Evolutionary conservation across 2,329 filamentous ascomycete genomes (phyloP), one percentile per base, ranked within the genome.

Genomic region (Nothophoma quercina): DNA sequence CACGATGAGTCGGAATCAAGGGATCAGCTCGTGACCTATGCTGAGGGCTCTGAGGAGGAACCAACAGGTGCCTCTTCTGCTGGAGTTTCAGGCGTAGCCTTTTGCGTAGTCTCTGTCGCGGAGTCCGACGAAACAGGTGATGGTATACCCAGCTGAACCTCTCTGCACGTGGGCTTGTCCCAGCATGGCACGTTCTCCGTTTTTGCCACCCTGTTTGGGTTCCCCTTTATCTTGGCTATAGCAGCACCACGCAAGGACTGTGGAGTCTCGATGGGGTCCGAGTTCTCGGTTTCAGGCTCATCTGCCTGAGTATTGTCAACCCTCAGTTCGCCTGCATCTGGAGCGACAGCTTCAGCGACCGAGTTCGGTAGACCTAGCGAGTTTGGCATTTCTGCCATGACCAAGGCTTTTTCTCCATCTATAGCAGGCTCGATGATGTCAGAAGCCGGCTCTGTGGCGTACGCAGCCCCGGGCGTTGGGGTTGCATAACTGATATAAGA

Each of bases 341-440:
- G 10, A 15, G 16, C 15, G 9, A 12, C 6, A 21, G 18, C 13
- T 15, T 32, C 8, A 6, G 29, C 3, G 7, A 32, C 10, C 7
- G 33, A 7, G 10, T 15, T 16, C 15, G 21, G 19, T 18, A 21
- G 23, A 19, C n/a, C 19, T 15, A 10, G 28, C 19, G 2, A 19
- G 13, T 16, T 42, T 2, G 50, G 42, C 30, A 52, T 47, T 21
- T 52, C 50, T 16, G 43, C 50, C 50, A 52, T 52, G 18, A 52
- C 42, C 3, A 52, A 3, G 26, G 50, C 50, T 30, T 36, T 47
- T 25, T 3, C 33, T 12, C 38, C 25, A 10, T 52, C 50, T 15
- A 38, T 18, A 8, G 36, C 38, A 18, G 50, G 43, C 12, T 5
- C 25, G 9, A 47, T 18, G 21, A 9, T n/a, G n/a, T 52, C 36